Evolutionary conservation across 306 rosid genomes (phyloP).

Genomic region (Arachis hypogaea): DNA sequence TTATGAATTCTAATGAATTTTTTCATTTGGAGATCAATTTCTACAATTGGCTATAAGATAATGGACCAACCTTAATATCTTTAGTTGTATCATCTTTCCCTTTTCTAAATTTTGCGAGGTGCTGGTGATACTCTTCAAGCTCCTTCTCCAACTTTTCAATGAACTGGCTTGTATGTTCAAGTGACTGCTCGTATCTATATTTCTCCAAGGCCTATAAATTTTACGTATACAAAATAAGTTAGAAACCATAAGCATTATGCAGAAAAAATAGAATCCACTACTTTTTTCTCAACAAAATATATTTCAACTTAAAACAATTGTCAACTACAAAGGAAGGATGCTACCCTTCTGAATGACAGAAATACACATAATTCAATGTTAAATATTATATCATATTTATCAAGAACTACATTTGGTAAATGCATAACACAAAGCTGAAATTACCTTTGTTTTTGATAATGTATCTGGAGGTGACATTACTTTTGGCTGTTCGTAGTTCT

Average conservation of each 20-base stretch:
- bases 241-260: slow-evolving; percentile 7
- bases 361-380: not conserved
- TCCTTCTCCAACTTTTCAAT: slow-evolving; percentile 85
- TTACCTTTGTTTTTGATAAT: slow-evolving; percentile 82
- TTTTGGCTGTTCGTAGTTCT: slow-evolving; percentile 84
- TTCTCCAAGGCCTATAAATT: slow-evolving; percentile 78
- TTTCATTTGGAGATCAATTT: slow-evolving; percentile 7
- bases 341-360: not conserved
- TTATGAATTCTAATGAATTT: not conserved
- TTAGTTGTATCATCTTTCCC: slow-evolving; percentile 43
- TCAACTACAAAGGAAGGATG: not conserved
- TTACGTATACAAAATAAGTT: slow-evolving; percentile 8
- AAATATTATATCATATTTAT: not conserved
- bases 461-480: slow-evolving; percentile 86
- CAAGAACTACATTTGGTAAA: slow-evolving; percentile 7
- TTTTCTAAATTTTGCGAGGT: slow-evolving; percentile 59
- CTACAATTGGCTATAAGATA: not conserved
- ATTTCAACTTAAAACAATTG: slow-evolving; percentile 1
- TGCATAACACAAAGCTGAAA: slow-evolving; percentile 27
- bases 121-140: slow-evolving; percentile 68
- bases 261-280: slow-evolving; percentile 16
- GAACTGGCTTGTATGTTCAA: slow-evolving; percentile 88
- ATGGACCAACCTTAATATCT: slow-evolving; percentile 36
- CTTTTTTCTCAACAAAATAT: slow-evolving; percentile 21
- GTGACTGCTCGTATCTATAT: slow-evolving; percentile 70